A percentile compares a stretch with the other conserved stretches of the same genome.
Evolutionary conservation across 164 flowering plant genomes (phyloP).

Genomic region (Aristolochia californica): DNA sequence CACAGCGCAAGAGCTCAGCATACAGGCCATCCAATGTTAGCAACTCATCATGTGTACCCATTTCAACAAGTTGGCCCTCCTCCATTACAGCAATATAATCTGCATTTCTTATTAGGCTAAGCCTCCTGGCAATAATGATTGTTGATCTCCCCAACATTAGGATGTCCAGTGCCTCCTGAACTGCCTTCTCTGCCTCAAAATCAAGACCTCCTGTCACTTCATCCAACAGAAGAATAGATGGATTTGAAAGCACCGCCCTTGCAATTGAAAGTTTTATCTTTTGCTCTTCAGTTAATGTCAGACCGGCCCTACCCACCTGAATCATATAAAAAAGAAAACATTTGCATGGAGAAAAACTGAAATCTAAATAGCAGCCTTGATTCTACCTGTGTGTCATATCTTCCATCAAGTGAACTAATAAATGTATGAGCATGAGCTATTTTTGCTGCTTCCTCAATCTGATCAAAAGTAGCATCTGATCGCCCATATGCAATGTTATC

Average conservation of each 20-base stretch:
- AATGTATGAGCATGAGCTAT: constrained; percentile 95
- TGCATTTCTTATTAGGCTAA: constrained; percentile 90
- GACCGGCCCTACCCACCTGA: constrained; percentile 92
- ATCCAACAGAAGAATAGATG: constrained; percentile 85
- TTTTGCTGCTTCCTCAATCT: constrained; percentile 97
- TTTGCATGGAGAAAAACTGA: neutral
- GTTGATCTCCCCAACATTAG: constrained; percentile 95
- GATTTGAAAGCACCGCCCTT: constrained; percentile 91
- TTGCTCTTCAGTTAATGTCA: constrained; percentile 77
- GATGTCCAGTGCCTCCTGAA: constrained; percentile 90
- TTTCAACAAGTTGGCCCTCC: constrained; percentile 97
- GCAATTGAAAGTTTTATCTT: constrained; percentile 92
- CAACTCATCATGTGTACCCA: constrained; percentile 98
- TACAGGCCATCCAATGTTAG: constrained; percentile 63
- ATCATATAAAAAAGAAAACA: constrained; percentile 7
- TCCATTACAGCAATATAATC: constrained; percentile 99
- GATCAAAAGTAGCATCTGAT: constrained; percentile 53
- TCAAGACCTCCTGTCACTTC: constrained; percentile 79
- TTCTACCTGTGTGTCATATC: constrained; percentile 83
- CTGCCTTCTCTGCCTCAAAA: constrained; percentile 90
- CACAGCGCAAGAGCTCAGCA: constrained; percentile 77
- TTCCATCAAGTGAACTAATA: constrained; percentile 83
- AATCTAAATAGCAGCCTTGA: neutral
- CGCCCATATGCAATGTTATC: constrained; percentile 97
- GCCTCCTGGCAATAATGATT: constrained; percentile 86